These are phyloP conservation scores for Nakazawaea molendinolei DNA, from an alignment of 805 yeast genomes.

Conservation along the genomic window DNA sequence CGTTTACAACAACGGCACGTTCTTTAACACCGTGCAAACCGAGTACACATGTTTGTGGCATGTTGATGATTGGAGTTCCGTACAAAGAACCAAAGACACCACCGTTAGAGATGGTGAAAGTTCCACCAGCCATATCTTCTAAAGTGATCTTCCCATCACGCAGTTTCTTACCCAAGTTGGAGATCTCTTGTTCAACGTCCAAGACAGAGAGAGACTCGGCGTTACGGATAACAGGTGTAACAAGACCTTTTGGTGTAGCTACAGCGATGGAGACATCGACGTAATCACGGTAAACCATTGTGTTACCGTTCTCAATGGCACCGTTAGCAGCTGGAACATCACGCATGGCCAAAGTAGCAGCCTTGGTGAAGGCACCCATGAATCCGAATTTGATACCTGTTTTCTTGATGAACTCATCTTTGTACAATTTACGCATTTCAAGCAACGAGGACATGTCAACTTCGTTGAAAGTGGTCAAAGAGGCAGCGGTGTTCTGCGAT, in stretches of 20 bases:
- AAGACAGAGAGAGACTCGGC: constrained; percentile 86
- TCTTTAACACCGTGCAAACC: constrained; percentile 97
- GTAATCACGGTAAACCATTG: constrained; percentile 93
- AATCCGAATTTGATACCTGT: constrained; percentile 94
- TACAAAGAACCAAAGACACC: constrained; percentile 97
- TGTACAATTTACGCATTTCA: constrained; percentile 93
- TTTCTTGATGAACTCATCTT: constrained; percentile 91
- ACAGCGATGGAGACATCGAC: constrained; percentile 95
- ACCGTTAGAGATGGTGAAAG: constrained; percentile 98
- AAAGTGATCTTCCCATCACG: constrained; percentile 94
- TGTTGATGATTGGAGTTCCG: constrained; percentile 97
- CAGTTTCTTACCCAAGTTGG: constrained; percentile 80
- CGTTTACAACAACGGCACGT: constrained; percentile 94
- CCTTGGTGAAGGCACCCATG: constrained; percentile 98
- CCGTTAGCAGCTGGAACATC: constrained; percentile 95
- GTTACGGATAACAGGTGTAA: constrained; percentile 95
- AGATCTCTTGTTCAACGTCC: constrained; percentile 85
- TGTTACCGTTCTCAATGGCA: constrained; percentile 85
- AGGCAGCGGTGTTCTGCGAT: constrained; percentile 98
- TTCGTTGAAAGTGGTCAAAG: constrained; percentile 96
- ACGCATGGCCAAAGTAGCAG: constrained; percentile 86
- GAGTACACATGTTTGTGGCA: constrained; percentile 97
- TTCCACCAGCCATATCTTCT: constrained; percentile 99
- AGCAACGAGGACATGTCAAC: constrained; percentile 90
- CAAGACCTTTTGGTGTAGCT: constrained; percentile 98